Evolutionary conservation across 331 rosid genomes (phyloP), one percentile per base, ranked within the genome.

Genomic region (Prunus yedoensis): DNA sequence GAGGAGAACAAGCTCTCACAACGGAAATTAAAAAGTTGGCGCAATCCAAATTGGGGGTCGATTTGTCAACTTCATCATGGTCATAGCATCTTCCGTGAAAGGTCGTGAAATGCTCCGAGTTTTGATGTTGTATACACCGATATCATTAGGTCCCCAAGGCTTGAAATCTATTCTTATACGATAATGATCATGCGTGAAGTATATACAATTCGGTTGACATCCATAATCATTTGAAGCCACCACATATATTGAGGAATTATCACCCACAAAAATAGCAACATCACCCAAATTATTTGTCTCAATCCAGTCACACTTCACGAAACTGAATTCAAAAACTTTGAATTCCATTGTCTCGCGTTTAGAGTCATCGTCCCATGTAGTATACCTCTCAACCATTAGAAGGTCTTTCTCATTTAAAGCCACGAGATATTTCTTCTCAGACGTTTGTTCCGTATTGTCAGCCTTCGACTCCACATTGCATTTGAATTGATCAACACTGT

Each of bases 131-230:
- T 58, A 58, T 3, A 71, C 54, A 5, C 17, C 54, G 0, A 73
- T 7, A 59, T 71, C 54, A 0, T 23, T 12, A 71, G 57, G 38
- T 16, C 25, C 73, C 20, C 8, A 7, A 16, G 4, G 49, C 1
- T 3, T 16, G 4, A 1, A 1, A 0, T 3, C 8, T 0, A 0
- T 5, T 0, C 20, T 3, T 2, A 30, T 30, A 61, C 13, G 1
- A 15, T 73, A 43, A 0, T 58, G 0, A 0, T 73, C 68, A 73
- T 73, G 15, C 1, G 14, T 5, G 1, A 73, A 73, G 23, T 58
- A 57, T 41, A 72, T 58, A 12, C 58, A 41, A 5, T 73, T 73
- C 13, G 54, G 0, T 14, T 58, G 9, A 23, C 56, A 72, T 20
- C 43, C 27, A 1, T 15, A 4, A 72, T 38, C 10, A 6, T 13